Evolutionary conservation across 257 asterid genomes (phyloP).

Genomic region (Henckelia pumila): DNA sequence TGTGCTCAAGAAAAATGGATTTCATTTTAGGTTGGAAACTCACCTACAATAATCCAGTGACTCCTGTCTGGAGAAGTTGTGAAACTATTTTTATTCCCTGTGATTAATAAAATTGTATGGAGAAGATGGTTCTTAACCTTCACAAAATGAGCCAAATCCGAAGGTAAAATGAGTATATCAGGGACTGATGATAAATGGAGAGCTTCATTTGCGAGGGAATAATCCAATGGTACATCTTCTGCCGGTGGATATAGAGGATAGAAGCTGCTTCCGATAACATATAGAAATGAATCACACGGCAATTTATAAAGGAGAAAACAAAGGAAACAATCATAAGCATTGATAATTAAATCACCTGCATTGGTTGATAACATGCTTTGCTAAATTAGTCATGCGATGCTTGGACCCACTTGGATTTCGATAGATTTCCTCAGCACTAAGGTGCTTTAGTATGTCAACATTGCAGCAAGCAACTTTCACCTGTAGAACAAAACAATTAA

Average conservation of each 20-base stretch:
- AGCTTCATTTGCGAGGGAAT: slow-evolving; percentile 72
- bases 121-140: slow-evolving; percentile 49
- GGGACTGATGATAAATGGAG: slow-evolving; percentile 67
- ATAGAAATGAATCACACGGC: slow-evolving; percentile 14
- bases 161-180: slow-evolving; percentile 81
- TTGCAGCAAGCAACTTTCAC: slow-evolving; percentile 84
- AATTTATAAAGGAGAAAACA: background rate
- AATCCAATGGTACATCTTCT: slow-evolving; percentile 81
- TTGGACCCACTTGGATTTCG: slow-evolving; percentile 88
- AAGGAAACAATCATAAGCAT: background rate
- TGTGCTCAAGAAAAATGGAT: slow-evolving; percentile 23
- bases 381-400: slow-evolving; percentile 81
- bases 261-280: slow-evolving; percentile 63
- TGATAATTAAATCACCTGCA: slow-evolving; percentile 48
- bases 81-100: background rate
- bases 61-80: background rate
- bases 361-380: slow-evolving; percentile 77
- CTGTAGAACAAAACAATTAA: slow-evolving; percentile 37
- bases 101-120: background rate
- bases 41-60: background rate
- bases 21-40: background rate
- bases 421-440: slow-evolving; percentile 90
- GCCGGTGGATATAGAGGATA: slow-evolving; percentile 96
- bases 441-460: slow-evolving; percentile 84
- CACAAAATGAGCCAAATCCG: slow-evolving; percentile 85